Base-by-base conservation (phyloP, 768 basidiomycete species). In the Podaxis sp. region DNA sequence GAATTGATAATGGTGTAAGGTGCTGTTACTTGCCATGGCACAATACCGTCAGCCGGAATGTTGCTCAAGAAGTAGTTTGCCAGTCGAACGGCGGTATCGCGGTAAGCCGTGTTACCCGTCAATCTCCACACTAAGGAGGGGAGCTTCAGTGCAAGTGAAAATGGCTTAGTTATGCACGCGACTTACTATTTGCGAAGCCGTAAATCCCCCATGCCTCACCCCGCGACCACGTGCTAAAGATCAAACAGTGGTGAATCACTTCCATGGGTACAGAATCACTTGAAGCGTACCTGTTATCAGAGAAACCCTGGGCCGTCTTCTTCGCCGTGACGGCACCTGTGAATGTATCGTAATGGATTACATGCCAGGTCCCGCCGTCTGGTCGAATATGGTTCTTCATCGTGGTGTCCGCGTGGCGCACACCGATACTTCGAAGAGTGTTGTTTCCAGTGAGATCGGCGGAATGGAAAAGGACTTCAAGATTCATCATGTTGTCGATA, bases 401-500 rank as follows among this genome's bases (percentile, higher is more conserved):
- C 0, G 88, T 90, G 55, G 83, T 87, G 66, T 88, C 77, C 1
- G 88, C 87, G 66, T 90, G 89, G 7, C 76, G 77, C 33, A 79
- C 82, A 4, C 88, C 89, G 27, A 90, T 89, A 19, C 83, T 72
- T 22, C 79, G 75, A 15, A 89, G 73, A 0, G 84, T 88, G 5
- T 77, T 67, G 65, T 90, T 89, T 1, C 83, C 81, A 0, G 86
- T 89, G 24, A 89, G 72, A n/a, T 73, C 73, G 46, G 78, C 83
- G 5, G 84, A 83, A 4, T 78, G 78, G 68, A 85, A 85, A n/a
- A 89, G 72, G 15, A 88, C 76, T 71, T 90, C 87, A 19, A 91
- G 80, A 66, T 87, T 90, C 86, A 91, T 89, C 88, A 90, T 88
- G 69, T 88, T 89, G 74, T 90, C 88, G 51, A 90, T 89, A 70